Base-by-base conservation (phyloP, 345 rosid genomes). In the Combretum micranthum region DNA sequence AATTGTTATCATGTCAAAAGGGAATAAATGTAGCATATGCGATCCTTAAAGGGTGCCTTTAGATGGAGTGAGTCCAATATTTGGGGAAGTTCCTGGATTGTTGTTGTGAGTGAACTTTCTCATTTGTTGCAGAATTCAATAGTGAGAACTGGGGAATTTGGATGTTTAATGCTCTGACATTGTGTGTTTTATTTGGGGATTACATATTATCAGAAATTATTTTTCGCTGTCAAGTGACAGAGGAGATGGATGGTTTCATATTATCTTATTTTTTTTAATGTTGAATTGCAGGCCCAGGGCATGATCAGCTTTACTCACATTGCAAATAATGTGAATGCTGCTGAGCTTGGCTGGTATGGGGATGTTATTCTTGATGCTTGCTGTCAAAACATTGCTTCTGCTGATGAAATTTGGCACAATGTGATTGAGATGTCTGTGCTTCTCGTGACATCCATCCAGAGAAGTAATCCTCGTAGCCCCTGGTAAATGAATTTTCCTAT, bases 331-430 rank as follows among this genome's bases (percentile, higher is more conserved):
- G 85, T 85, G 69, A 77, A 69, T 77, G 70, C 77, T 13, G 60
- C 70, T 51, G 94, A 83, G 61, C 72, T 88, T 46, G 66, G 82
- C 55, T 59, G 52, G 57, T 92, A 77, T 52, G 84, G 60, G 63
- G 94, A 85, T 64, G 96, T 76, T 42, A 82, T 83, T 74, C 96
- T 89, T 60, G 96, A 93, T 73, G 94, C 88, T 0, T 89, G 99
- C 76, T 85, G 91, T 69, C 86, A 86, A 69, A 89, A 93, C 64
- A 80, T 93, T 69, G 83, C 83, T 53, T 81, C 86, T 4, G 70
- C 64, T 57, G 96, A 89, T 76, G 89, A 77, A 72, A 83, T 83
- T 63, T 89, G 99, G 99, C 62, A 64, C 39, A 79, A 62, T 77
- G 87, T 60, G 3, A 91, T 86, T 18, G 96, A 89, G 74, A 84